Percentiles rank a stretch among this genome's conserved stretches.
Evolutionary conservation across 345 rosid species (phyloP).

Genomic region (Populus ilicifolia): DNA sequence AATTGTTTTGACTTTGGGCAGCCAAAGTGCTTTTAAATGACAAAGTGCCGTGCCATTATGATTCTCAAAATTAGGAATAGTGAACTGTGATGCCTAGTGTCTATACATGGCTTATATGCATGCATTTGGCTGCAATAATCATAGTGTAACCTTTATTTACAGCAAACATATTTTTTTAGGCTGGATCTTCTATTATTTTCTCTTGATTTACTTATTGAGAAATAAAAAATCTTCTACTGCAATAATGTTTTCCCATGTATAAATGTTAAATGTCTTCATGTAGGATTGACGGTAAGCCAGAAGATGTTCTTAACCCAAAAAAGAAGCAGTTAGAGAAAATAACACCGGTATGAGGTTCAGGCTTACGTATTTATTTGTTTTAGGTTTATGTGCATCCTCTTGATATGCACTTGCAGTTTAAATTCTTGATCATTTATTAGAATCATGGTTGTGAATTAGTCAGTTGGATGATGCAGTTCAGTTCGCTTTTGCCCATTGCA

Average conservation of each 20-base stretch:
- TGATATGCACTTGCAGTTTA: neutral
- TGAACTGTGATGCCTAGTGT: neutral
- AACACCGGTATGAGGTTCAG: slow-evolving; percentile 57
- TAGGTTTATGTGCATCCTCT: neutral
- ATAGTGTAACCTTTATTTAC: neutral
- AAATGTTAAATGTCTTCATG: slow-evolving; percentile 11
- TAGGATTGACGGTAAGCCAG: slow-evolving; percentile 95
- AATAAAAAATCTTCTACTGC: neutral
- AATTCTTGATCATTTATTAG: neutral
- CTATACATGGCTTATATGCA: neutral
- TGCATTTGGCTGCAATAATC: neutral
- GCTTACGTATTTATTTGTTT: neutral
- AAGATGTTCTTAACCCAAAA: slow-evolving; percentile 88
- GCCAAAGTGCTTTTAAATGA: neutral
- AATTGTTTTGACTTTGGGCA: neutral
- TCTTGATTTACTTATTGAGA: too few species aligned
- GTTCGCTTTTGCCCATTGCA: neutral
- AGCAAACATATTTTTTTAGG: neutral
- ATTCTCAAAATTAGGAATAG: neutral
- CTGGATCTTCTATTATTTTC: too few species aligned
- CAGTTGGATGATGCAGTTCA: slow-evolving; percentile 4
- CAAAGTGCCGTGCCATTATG: neutral
- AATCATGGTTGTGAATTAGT: neutral
- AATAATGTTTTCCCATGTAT: neutral
- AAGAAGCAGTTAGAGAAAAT: slow-evolving; percentile 95